Evolutionary conservation across 176 grass and related monocot species (phyloP).

Genomic region (Areca catechu): DNA sequence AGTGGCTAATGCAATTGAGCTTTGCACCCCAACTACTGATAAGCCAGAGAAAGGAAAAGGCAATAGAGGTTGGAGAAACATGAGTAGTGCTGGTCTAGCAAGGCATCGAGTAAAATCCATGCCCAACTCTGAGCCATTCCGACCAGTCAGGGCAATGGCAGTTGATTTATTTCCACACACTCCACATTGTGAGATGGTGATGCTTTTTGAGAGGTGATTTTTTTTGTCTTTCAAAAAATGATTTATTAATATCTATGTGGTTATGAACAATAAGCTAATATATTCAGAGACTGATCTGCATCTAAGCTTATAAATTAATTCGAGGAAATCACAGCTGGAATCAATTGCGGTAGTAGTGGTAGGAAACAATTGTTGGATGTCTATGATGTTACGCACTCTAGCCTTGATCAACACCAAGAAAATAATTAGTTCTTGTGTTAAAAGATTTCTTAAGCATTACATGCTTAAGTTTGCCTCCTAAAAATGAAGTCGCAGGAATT

Average conservation of each 20-base stretch:
- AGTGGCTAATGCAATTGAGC: constrained; percentile 83
- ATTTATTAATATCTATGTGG: not conserved
- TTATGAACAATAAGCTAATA: no score
- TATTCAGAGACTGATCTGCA: no score
- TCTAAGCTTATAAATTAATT: no score
- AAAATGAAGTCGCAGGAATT: no score
- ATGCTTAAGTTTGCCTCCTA: no score
- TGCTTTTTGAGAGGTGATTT: constrained; percentile 79
- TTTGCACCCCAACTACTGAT: constrained; percentile 78
- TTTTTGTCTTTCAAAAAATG: not conserved
- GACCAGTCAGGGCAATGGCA: constrained; percentile 75
- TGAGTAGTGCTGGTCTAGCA: constrained; percentile 70
- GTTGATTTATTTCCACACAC: constrained; percentile 96
- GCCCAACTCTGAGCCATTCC: constrained; percentile 76
- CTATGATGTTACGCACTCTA: no score
- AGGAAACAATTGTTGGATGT: no score
- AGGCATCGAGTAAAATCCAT: constrained; percentile 74
- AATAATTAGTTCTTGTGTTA: no score
- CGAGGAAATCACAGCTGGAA: no score
- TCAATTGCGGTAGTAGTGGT: no score
- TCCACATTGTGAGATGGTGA: constrained; percentile 81
- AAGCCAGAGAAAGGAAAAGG: constrained; percentile 68
- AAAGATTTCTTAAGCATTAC: no score
- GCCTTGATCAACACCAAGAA: no score
- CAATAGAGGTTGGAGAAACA: constrained; percentile 56